A percentile compares a stretch with the other conserved stretches of the same genome.
Evolutionary conservation across 305 asterid species (phyloP).

Genomic region (Lippia alba): DNA sequence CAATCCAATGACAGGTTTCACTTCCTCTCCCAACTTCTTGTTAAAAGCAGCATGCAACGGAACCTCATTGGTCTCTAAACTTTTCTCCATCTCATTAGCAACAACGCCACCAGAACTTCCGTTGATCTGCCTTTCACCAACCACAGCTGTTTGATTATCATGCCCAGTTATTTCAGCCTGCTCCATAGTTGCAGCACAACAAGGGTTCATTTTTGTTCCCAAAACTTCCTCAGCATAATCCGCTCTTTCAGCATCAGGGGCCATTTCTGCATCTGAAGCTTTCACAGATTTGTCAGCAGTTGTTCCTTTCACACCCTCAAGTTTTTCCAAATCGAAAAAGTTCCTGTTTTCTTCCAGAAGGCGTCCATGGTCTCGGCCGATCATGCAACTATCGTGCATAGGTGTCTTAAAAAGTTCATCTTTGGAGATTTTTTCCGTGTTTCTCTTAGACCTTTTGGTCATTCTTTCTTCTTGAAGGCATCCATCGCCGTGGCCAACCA

Average conservation of each 20-base stretch:
- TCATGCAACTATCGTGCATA: slow-evolving; percentile 34
- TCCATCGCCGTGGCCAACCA: too few relatives aligned
- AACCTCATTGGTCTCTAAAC: background rate
- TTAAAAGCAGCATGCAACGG: background rate
- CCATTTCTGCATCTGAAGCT: background rate
- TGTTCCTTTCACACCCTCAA: slow-evolving; percentile 39
- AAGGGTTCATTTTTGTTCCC: too few relatives aligned
- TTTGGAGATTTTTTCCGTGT: too few relatives aligned
- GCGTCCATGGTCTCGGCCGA: slow-evolving; percentile 19
- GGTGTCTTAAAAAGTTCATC: too few relatives aligned
- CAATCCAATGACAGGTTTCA: slow-evolving; percentile 5
- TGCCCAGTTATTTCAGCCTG: background rate
- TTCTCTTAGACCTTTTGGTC: too few relatives aligned
- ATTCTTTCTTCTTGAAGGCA: too few relatives aligned
- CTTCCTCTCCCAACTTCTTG: slow-evolving; percentile 10
- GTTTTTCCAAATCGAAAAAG: slow-evolving; percentile 39
- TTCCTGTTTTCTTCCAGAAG: slow-evolving; percentile 33
- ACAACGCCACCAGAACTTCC: background rate
- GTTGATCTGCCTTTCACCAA: background rate
- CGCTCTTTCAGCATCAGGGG: background rate
- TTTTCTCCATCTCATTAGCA: background rate
- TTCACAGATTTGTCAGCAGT: slow-evolving; percentile 7
- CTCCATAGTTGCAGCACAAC: background rate
- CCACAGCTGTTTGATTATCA: slow-evolving; percentile 18
- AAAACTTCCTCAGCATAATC: too few relatives aligned